Percentiles rank a stretch among this genome's conserved stretches.
phyloP scores from a whole-genome alignment of 306 rosid genomes.

The Crataegus laevigata region DNA sequence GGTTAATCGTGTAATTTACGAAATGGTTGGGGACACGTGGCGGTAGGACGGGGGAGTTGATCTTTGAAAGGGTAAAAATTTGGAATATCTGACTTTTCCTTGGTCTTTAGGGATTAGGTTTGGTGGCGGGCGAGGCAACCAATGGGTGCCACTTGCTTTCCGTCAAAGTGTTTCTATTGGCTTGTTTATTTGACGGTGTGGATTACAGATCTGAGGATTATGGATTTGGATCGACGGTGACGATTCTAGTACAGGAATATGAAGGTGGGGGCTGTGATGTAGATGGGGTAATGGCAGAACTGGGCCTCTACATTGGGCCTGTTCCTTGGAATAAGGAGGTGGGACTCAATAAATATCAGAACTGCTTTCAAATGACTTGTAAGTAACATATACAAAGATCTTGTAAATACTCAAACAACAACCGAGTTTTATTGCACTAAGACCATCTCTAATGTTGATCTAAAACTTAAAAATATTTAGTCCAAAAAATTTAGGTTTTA shows the following conservation, averaged over 20 bases:
- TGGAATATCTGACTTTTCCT: slow-evolving; percentile 16
- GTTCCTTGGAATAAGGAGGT: background rate
- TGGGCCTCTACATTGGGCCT: background rate
- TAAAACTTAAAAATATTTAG: no score
- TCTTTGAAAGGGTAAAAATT: slow-evolving; percentile 12
- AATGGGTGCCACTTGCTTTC: background rate
- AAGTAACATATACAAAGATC: no score
- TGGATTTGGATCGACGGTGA: background rate
- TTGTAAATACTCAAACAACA: no score
- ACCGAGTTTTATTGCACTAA: no score
- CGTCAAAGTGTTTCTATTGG: background rate
- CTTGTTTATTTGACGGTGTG: background rate
- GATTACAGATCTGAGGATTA: background rate
- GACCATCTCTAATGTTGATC: no score
- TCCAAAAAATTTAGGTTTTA: no score
- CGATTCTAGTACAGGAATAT: background rate
- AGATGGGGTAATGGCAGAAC: background rate
- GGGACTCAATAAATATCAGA: no score
- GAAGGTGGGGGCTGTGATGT: background rate
- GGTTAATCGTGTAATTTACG: slow-evolving; percentile 9
- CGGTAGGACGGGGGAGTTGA: background rate
- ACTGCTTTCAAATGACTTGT: no score
- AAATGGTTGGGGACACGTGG: slow-evolving; percentile 11
- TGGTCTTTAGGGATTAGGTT: background rate
- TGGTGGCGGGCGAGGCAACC: background rate